These are phyloP conservation scores for Suillus fuscotomentosus DNA, from an alignment of 768 basidiomycete species.

Conservation along the genomic window DNA sequence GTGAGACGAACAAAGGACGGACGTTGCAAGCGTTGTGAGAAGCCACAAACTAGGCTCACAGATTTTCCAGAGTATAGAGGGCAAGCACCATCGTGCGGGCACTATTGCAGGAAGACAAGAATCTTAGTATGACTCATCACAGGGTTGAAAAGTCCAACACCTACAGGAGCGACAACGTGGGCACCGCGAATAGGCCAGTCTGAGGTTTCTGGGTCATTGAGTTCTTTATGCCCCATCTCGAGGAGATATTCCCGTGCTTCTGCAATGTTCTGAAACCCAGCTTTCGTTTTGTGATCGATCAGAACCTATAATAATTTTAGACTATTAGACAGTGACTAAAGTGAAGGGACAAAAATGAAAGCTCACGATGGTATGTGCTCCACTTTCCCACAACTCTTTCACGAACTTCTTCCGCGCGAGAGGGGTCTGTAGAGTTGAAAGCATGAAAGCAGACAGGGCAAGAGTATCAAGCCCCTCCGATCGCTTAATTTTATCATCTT, in stretches of 20 bases:
- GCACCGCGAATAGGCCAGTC: slow-evolving; percentile 48
- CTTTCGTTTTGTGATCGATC: slow-evolving; percentile 77
- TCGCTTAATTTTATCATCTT: slow-evolving; percentile 41
- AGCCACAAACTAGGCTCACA: slow-evolving; percentile 66
- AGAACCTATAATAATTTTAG: slow-evolving; percentile 52
- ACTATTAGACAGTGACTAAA: not conserved
- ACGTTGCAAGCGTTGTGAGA: slow-evolving; percentile 84
- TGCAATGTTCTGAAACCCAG: slow-evolving; percentile 77
- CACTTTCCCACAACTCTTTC: slow-evolving; percentile 89
- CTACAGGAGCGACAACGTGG: slow-evolving; percentile 88
- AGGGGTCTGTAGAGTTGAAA: slow-evolving; percentile 68
- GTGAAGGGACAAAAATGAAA: slow-evolving; percentile 5
- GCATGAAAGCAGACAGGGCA: slow-evolving; percentile 82
- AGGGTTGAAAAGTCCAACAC: slow-evolving; percentile 23
- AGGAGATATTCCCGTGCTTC: slow-evolving; percentile 77
- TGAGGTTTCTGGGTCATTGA: slow-evolving; percentile 43
- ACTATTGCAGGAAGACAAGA: slow-evolving; percentile 43
- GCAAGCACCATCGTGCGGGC: slow-evolving; percentile 87
- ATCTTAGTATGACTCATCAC: slow-evolving; percentile 4
- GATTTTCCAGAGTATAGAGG: slow-evolving; percentile 66
- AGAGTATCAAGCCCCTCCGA: slow-evolving; percentile 51
- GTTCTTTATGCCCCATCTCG: slow-evolving; percentile 56
- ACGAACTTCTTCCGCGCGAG: slow-evolving; percentile 64
- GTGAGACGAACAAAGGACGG: slow-evolving; percentile 84
- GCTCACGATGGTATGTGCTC: slow-evolving; percentile 76